Conservation (phyloP, 345 rosid species). For the Murraya koenigii region DNA sequence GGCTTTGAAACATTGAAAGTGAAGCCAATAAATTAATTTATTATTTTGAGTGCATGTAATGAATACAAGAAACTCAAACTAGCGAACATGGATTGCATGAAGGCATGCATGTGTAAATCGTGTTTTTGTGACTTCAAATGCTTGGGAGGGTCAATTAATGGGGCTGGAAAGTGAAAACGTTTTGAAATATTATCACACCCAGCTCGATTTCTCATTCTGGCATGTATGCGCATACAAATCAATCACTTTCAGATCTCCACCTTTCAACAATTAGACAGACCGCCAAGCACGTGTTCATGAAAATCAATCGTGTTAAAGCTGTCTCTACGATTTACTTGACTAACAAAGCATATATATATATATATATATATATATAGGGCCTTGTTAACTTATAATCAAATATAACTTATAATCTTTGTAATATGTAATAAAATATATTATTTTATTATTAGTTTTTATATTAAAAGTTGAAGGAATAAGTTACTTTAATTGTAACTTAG, state of each 20-base stretch:
- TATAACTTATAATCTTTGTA: no score
- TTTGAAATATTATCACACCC: neutral
- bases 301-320: conserved; percentile 6
- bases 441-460: no score
- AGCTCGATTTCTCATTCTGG: neutral
- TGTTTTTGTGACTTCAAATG: neutral
- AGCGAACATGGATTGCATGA: neutral
- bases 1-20: neutral
- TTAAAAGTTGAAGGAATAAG: no score
- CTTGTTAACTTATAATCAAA: no score
- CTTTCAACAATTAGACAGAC: conserved; percentile 14
- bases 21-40: neutral
- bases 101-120: neutral
- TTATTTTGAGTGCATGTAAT: conserved; percentile 3
- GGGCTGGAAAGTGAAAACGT: neutral
- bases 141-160: neutral
- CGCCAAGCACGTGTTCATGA: conserved; percentile 25
- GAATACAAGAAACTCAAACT: conserved; percentile 5
- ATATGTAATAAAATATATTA: no score
- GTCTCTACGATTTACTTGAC: conserved; percentile 11
- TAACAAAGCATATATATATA: neutral
- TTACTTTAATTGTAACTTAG: no score
- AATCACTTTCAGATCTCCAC: conserved; percentile 11
- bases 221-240: neutral
- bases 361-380: no score